These are phyloP conservation scores for Hypoxylon cercidicola DNA, from an alignment of 495 filamentous ascomycete genomes.

Conservation along the genomic window DNA sequence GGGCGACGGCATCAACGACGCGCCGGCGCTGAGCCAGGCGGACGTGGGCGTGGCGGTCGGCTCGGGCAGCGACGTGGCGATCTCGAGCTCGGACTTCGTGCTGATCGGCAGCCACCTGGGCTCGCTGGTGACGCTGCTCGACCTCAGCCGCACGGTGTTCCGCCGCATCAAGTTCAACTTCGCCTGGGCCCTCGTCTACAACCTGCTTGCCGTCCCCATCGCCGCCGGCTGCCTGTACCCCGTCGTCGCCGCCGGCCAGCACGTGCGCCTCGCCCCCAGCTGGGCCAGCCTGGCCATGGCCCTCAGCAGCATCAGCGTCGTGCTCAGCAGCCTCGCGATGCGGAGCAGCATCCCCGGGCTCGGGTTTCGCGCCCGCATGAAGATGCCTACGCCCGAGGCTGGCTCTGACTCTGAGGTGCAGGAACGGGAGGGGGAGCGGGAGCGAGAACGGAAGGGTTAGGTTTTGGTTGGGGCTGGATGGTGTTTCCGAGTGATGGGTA, in stretches of 20 bases:
- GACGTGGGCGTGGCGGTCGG: slow-evolving; percentile 88
- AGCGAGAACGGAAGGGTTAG: too few species aligned
- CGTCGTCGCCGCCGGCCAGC: slow-evolving; percentile 61
- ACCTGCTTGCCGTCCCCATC: slow-evolving; percentile 79
- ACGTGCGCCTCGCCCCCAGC: slow-evolving; percentile 75
- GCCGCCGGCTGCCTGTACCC: slow-evolving; percentile 86
- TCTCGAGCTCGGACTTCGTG: slow-evolving; percentile 84
- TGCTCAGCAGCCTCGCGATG: slow-evolving; percentile 75
- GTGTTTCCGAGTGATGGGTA: too few species aligned
- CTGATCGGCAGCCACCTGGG: slow-evolving; percentile 78
- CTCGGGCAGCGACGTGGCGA: slow-evolving; percentile 85
- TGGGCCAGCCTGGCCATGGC: slow-evolving; percentile 93
- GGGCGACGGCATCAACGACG: slow-evolving; percentile 91
- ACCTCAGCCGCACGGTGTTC: slow-evolving; percentile 78
- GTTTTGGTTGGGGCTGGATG: too few species aligned
- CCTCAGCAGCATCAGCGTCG: slow-evolving; percentile 82
- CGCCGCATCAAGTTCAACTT: slow-evolving; percentile 87
- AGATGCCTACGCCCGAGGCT: not conserved
- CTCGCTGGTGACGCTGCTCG: slow-evolving; percentile 75
- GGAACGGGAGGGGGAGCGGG: too few species aligned
- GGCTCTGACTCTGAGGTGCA: too few species aligned
- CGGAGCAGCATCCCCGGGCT: slow-evolving; percentile 59
- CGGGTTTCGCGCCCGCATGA: slow-evolving; percentile 54
- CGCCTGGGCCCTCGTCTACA: slow-evolving; percentile 89
- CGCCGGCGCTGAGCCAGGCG: slow-evolving; percentile 80